phyloP scores from a whole-genome alignment of 2,329 filamentous ascomycete genomes.

The Aspergillus brunneoviolaceus region DNA sequence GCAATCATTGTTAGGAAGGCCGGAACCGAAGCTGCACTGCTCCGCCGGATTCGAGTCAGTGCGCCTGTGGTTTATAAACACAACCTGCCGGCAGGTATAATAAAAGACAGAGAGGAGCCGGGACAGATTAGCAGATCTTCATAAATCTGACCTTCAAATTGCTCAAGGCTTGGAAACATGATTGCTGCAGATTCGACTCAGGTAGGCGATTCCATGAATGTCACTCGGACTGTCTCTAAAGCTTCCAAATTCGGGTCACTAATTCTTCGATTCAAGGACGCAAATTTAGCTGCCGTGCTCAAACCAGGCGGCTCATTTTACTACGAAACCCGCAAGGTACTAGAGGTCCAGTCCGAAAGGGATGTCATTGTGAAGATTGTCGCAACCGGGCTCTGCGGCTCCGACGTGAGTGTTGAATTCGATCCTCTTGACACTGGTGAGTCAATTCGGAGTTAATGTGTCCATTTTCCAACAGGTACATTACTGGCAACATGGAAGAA shows the following conservation, averaged over 20 bases:
- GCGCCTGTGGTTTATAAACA: too few species aligned
- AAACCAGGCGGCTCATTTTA: slow-evolving; percentile 23
- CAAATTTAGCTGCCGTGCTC: slow-evolving; percentile 20
- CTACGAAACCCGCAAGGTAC: slow-evolving; percentile 22
- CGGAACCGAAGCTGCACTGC: not conserved
- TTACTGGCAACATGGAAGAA: slow-evolving; percentile 42
- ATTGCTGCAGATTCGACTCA: not conserved
- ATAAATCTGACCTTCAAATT: not conserved
- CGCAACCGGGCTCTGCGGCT: slow-evolving; percentile 83
- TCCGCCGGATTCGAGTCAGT: not conserved
- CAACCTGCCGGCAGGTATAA: not conserved
- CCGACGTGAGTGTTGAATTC: slow-evolving; percentile 57
- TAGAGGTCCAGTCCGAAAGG: slow-evolving; percentile 42
- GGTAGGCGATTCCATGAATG: not conserved
- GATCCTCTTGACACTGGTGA: not conserved
- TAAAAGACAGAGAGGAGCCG: not conserved
- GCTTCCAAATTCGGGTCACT: not conserved
- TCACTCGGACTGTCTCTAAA: not conserved
- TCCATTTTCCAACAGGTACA: slow-evolving; percentile 28
- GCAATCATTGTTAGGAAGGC: not conserved
- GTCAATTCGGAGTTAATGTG: not conserved
- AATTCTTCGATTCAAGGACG: not conserved
- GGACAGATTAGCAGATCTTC: not conserved
- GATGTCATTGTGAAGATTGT: slow-evolving; percentile 75
- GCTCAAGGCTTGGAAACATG: not conserved